A percentile compares a stretch with the other conserved stretches of the same genome.
Evolutionary conservation across 345 rosid genomes (phyloP).

Genomic region (Dipteronia sinensis): DNA sequence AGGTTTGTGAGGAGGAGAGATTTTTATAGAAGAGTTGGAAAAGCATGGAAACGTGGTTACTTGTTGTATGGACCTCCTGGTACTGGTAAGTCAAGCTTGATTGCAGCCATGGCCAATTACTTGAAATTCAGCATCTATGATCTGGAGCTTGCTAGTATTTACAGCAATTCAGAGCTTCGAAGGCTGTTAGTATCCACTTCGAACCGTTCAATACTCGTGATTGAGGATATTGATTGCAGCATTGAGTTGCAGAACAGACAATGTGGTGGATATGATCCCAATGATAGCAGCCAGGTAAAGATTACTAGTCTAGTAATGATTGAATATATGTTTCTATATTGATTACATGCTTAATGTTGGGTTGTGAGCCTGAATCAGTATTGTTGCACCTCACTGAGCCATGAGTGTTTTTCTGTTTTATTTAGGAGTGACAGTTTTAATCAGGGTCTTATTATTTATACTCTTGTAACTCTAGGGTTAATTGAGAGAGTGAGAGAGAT

Average conservation of each 20-base stretch:
- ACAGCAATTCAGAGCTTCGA: constrained; percentile 21
- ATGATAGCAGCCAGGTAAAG: background rate
- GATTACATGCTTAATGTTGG: no score
- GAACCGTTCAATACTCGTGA: constrained; percentile 27
- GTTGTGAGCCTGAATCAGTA: no score
- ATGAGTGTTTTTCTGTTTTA: no score
- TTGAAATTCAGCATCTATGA: constrained; percentile 25
- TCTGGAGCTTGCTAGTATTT: constrained; percentile 22
- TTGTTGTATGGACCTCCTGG: constrained; percentile 35
- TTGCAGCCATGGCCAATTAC: constrained; percentile 35
- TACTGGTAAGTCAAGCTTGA: constrained; percentile 33
- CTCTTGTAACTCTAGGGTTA: no score
- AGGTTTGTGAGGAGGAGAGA: constrained; percentile 23
- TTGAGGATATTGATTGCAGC: constrained; percentile 33
- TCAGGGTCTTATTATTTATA: no score
- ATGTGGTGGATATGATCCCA: background rate
- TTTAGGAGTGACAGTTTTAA: no score
- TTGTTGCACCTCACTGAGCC: no score
- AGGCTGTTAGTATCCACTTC: constrained; percentile 7
- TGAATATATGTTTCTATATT: no score
- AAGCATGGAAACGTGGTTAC: constrained; percentile 31
- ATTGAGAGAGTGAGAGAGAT: no score
- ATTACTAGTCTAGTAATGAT: no score
- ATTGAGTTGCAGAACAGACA: constrained; percentile 21
- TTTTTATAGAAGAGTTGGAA: constrained; percentile 29